phyloP scores from a whole-genome alignment of 1,284 basidiomycete genomes.

The Ceratobasidium sp. region DNA sequence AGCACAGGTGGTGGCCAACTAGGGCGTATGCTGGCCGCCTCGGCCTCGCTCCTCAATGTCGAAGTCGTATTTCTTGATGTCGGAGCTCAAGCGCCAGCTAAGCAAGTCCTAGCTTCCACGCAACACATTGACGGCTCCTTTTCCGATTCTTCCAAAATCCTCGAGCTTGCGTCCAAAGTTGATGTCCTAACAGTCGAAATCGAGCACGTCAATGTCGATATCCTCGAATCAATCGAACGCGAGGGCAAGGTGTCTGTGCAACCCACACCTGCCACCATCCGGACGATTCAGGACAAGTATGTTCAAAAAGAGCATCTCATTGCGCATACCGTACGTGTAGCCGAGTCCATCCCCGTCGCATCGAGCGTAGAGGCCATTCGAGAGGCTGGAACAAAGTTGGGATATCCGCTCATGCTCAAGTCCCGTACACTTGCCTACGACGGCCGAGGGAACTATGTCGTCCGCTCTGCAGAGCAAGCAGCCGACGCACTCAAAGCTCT shows the following conservation, averaged over 20 bases:
- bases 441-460: slow-evolving; percentile 89
- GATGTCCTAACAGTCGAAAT: slow-evolving; percentile 97
- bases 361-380: slow-evolving; percentile 63
- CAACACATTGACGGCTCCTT: slow-evolving; percentile 91
- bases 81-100: slow-evolving; percentile 83
- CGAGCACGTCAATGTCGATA: slow-evolving; percentile 89
- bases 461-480: slow-evolving; percentile 63
- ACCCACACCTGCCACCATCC: slow-evolving; percentile 84
- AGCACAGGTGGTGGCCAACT: slow-evolving; percentile 92
- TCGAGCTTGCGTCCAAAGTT: slow-evolving; percentile 78
- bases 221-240: slow-evolving; percentile 71
- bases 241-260: slow-evolving; percentile 71
- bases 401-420: slow-evolving; percentile 96
- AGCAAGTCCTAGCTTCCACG: slow-evolving; percentile 78
- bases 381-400: slow-evolving; percentile 63
- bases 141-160: slow-evolving; percentile 80
- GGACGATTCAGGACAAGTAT: slow-evolving; percentile 95
- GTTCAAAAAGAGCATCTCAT: slow-evolving; percentile 84
- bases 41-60: slow-evolving; percentile 88
- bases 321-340: slow-evolving; percentile 69
- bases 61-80: slow-evolving; percentile 89
- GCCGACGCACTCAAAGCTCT: slow-evolving; percentile 71
- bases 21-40: slow-evolving; percentile 94
- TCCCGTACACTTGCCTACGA: slow-evolving; percentile 95
- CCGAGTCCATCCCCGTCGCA: slow-evolving; percentile 72